Conservation (phyloP, 1,139 yeast genomes). For the Candida tropicalis region DNA sequence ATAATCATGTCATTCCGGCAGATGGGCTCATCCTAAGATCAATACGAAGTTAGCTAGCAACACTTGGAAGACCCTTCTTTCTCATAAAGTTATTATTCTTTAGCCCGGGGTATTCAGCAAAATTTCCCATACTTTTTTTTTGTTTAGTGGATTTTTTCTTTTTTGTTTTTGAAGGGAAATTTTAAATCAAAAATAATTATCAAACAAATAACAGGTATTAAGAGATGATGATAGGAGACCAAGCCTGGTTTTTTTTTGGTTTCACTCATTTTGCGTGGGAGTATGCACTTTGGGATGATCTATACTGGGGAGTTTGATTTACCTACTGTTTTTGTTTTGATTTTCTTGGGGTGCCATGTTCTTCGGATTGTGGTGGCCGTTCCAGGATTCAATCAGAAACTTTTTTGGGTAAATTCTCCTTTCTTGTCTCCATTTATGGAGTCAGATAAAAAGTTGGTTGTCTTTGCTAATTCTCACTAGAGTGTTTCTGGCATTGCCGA, state of each 20-base stretch:
- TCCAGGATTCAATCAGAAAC: neutral
- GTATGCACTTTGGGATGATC: neutral
- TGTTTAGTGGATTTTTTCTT: slow-evolving; percentile 6
- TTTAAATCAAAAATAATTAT: slow-evolving; percentile 4
- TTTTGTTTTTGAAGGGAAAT: slow-evolving; percentile 7
- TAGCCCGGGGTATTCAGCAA: neutral
- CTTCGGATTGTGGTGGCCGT: neutral
- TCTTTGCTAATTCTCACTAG: neutral
- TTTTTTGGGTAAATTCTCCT: neutral
- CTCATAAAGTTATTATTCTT: neutral
- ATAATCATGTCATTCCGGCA: slow-evolving; percentile 6
- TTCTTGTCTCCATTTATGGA: slow-evolving; percentile 2
- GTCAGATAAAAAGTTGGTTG: slow-evolving; percentile 4
- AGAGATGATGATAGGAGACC: neutral
- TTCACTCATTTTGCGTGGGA: neutral
- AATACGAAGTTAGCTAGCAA: neutral
- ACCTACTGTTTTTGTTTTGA: neutral
- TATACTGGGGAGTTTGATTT: slow-evolving; percentile 1
- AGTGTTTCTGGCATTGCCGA: neutral
- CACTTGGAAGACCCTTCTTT: neutral
- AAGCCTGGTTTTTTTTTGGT: slow-evolving; percentile 3
- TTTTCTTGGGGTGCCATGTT: slow-evolving; percentile 4
- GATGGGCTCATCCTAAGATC: neutral
- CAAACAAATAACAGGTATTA: slow-evolving; percentile 5
- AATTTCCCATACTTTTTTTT: slow-evolving; percentile 7